A percentile compares a stretch with the other conserved stretches of the same genome.
These are phyloP conservation scores for Peniophora sp. DNA, from an alignment of 1,284 basidiomycete genomes.

Conservation along the genomic window DNA sequence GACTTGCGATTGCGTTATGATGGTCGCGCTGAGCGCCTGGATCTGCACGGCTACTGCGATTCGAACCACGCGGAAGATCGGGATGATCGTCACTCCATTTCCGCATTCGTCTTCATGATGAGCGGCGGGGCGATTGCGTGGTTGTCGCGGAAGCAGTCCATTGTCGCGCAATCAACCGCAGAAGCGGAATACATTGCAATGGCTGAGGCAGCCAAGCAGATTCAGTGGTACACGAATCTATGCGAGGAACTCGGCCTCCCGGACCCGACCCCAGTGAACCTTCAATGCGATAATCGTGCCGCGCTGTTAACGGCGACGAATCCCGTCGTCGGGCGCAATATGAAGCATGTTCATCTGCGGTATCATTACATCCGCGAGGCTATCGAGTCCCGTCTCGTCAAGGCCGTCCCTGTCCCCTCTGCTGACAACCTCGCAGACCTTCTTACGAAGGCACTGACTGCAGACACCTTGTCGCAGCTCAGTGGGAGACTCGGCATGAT, in stretches of 20 bases:
- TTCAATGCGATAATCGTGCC: slow-evolving; percentile 25
- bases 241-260: background rate
- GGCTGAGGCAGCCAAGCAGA: background rate
- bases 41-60: background rate
- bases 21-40: too few relatives aligned
- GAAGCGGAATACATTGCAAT: background rate
- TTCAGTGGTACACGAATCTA: background rate
- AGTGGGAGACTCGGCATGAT: too few relatives aligned
- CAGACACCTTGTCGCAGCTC: too few relatives aligned
- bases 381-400: slow-evolving; percentile 8
- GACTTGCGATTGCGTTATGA: background rate
- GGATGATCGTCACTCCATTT: background rate
- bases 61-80: background rate
- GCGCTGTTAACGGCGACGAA: slow-evolving; percentile 24
- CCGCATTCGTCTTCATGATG: background rate
- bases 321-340: slow-evolving; percentile 17
- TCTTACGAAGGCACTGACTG: background rate
- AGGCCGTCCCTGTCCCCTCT: background rate
- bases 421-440: background rate
- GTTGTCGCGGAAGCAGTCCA: background rate
- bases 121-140: background rate
- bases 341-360: slow-evolving; percentile 34
- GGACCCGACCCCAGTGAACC: background rate
- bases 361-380: slow-evolving; percentile 28
- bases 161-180: background rate